Percentiles rank a stretch among this genome's conserved stretches.
Evolutionary conservation across 2,329 filamentous ascomycete genomes (phyloP).

Genomic region (Clonostachys sp.): DNA sequence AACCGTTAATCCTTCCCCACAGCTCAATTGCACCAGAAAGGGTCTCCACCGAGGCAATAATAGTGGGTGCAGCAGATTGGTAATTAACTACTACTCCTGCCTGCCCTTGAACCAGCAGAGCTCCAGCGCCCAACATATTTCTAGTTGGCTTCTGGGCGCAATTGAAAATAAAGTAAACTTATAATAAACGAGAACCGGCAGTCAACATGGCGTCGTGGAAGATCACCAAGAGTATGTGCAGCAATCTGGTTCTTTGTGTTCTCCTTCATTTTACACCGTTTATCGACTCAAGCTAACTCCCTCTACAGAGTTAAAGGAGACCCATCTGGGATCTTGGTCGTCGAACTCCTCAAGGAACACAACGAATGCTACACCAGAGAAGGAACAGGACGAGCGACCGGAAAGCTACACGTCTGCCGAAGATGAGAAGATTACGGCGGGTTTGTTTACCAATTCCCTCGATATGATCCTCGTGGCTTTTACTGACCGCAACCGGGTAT

Average conservation of each 20-base stretch:
- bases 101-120: too few species aligned
- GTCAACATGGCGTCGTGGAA: constrained; percentile 55
- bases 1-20: too few species aligned
- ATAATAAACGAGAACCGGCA: too few species aligned
- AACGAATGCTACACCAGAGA: constrained; percentile 83
- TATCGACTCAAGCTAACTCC: constrained; percentile 10
- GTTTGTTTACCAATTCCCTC: constrained; percentile 66
- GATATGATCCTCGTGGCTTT: too few species aligned
- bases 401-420: constrained; percentile 39
- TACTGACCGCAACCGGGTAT: constrained; percentile 50
- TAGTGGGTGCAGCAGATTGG: too few species aligned
- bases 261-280: neutral
- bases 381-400: constrained; percentile 55
- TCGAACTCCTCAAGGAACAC: constrained; percentile 85
- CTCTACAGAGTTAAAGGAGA: constrained; percentile 77
- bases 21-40: too few species aligned
- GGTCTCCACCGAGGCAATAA: too few species aligned
- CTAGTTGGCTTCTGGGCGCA: too few species aligned
- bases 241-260: neutral
- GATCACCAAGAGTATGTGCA: constrained; percentile 49
- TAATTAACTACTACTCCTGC: too few species aligned
- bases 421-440: constrained; percentile 57
- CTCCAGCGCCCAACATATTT: too few species aligned
- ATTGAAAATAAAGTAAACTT: too few species aligned
- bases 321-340: constrained; percentile 81